These are phyloP conservation scores for Arabidopsis suecica DNA, from an alignment of 345 rosid species.

Conservation along the genomic window DNA sequence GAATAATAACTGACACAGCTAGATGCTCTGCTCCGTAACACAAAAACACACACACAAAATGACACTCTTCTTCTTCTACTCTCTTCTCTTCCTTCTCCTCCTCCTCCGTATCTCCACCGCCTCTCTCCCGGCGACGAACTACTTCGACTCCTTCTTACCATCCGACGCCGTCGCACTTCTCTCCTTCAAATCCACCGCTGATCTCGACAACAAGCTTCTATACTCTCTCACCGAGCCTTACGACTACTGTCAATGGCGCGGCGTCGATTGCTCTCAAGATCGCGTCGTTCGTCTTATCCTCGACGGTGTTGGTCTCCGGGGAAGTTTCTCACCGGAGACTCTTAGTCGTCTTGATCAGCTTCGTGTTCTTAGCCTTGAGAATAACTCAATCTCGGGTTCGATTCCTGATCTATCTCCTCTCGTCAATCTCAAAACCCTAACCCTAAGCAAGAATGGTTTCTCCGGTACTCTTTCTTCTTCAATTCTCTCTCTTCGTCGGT, in stretches of 20 bases:
- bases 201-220: constrained; percentile 71
- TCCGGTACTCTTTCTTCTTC: constrained; percentile 66
- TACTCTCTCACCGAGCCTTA: constrained; percentile 77
- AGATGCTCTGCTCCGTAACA: constrained; percentile 42
- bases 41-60: constrained; percentile 33
- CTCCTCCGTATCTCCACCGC: constrained; percentile 40
- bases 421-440: constrained; percentile 63
- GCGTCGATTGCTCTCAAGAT: constrained; percentile 77
- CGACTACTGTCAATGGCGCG: constrained; percentile 96
- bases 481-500: constrained; percentile 58
- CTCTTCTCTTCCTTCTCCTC: constrained; percentile 34
- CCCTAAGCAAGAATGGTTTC: constrained; percentile 57
- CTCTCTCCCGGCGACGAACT: constrained; percentile 43
- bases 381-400: constrained; percentile 87
- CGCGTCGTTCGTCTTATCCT: constrained; percentile 75
- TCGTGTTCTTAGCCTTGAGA: constrained; percentile 71
- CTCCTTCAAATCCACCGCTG: constrained; percentile 83
- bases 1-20: constrained; percentile 40
- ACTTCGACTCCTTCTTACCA: constrained; percentile 54
- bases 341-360: constrained; percentile 87
- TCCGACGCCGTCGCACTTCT: constrained; percentile 80
- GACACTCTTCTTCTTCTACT: constrained; percentile 38
- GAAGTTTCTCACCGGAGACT: constrained; percentile 61
- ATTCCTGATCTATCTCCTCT: constrained; percentile 80
- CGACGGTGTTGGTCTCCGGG: constrained; percentile 58